Evolutionary conservation across 129 eudicot genomes (phyloP).

Genomic region (Apium graveolens): DNA sequence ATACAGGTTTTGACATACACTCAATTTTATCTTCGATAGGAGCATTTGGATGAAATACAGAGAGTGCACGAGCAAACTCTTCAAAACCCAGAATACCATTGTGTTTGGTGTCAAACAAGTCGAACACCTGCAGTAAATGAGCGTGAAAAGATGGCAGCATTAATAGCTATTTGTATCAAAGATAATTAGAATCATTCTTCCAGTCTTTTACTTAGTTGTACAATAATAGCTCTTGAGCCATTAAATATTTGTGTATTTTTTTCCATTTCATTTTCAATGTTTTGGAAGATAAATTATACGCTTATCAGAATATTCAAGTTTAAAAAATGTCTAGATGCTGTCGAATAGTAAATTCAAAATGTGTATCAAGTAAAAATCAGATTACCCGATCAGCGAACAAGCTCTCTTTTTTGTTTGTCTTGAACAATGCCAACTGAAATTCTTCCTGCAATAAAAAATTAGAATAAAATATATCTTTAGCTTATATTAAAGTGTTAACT

Average conservation of each 20-base stretch:
- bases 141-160: background rate
- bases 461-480: background rate
- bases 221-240: background rate
- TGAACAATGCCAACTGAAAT: slow-evolving; percentile 76
- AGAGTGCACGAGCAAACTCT: slow-evolving; percentile 90
- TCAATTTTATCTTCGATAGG: slow-evolving; percentile 15
- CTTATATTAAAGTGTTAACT: background rate
- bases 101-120: slow-evolving; percentile 84
- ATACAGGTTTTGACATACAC: background rate
- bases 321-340: background rate
- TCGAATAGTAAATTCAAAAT: background rate
- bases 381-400: slow-evolving; percentile 86
- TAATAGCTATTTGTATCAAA: background rate
- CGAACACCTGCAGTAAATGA: slow-evolving; percentile 52
- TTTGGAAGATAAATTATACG: background rate
- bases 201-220: background rate
- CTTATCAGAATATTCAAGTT: background rate
- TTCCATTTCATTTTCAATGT: background rate
- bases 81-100: slow-evolving; percentile 78
- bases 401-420: slow-evolving; percentile 62
- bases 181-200: background rate
- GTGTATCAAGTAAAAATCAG: background rate
- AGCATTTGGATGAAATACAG: slow-evolving; percentile 91
- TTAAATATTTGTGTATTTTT: background rate
- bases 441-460: slow-evolving; percentile 46